Evolutionary conservation across 179 eudicot species (phyloP), one percentile per base, ranked within the genome.

Genomic region (Nepenthes alata): DNA sequence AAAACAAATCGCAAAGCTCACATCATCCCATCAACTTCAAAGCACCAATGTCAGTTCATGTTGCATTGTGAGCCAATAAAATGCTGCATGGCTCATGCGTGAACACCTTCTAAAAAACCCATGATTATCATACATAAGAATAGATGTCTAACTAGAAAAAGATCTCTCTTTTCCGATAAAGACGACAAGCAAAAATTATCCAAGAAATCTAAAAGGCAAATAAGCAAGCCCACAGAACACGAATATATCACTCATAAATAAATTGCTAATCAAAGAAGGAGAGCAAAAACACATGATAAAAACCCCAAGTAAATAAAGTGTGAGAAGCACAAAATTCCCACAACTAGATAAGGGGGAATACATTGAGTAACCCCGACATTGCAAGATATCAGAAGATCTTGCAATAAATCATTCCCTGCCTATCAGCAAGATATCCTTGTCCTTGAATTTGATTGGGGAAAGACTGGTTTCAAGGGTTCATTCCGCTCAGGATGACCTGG

Each of bases 331-430:
- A 53, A 11, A 37, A 25, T 25, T 10, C 15, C 15, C 16, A 52
- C 7, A 49, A 6, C 4, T 47, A 37, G 51, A 57, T 69, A 58
- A 55, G 56, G 68, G 58, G 58, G 59, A 63, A n/a, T 84, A 84
- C 89, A 79, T 81, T 84, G 48, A 84, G 79, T 69, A 84, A 74
- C 70, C 86, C 89, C 37, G 89, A 84, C 89, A 81, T 84, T 55
- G 74, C 64, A 58, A 61, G 63, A 71, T 67, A 67, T 81, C 85
- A 85, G 72, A 67, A 66, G 70, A 60, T 82, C 86, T 79, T 81
- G 77, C 84, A 78, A 70, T 49, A 56, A 68, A 44, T 62, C 64
- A 59, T 71, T 72, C 73, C 76, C 66, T 47, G 61, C 47, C 59
- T 39, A 57, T 48, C 57, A 66, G 80, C 67, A 63, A 71, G 44